These are phyloP conservation scores for Saksenaea oblongispora DNA, from an alignment of 371 early-diverging fungal species.

Conservation along the genomic window DNA sequence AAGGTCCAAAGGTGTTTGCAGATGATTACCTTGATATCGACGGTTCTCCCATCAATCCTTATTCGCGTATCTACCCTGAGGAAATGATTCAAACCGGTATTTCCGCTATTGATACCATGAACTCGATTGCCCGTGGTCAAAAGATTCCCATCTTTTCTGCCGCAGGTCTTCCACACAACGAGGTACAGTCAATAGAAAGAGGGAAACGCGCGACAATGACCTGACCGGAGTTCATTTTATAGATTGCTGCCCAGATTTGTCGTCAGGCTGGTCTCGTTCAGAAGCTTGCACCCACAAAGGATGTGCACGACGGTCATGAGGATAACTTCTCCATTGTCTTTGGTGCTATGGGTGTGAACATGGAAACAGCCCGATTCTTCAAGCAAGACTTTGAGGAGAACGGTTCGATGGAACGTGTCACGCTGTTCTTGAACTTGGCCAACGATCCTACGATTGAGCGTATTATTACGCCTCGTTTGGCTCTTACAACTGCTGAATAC, in stretches of 20 bases:
- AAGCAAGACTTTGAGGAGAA: conserved; percentile 99
- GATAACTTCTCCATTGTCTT: conserved; percentile 99
- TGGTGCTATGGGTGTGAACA: conserved; percentile 99
- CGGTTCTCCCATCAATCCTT: conserved; percentile 99
- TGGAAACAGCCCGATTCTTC: conserved; percentile 99
- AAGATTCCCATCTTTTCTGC: conserved; percentile 99
- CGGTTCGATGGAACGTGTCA: conserved; percentile 99
- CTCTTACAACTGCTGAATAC: conserved; percentile 99
- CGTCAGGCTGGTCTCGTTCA: conserved; percentile 99
- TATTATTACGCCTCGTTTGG: conserved; percentile 99
- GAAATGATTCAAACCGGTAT: conserved; percentile 99
- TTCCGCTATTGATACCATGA: conserved; percentile 99
- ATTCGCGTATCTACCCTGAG: conserved; percentile 99
- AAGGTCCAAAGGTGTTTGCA: conserved; percentile 99
- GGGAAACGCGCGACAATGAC: too few species aligned
- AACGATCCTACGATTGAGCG: conserved; percentile 99
- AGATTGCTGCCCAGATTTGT: conserved; percentile 99
- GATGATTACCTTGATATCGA: conserved; percentile 99
- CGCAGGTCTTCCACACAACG: conserved; percentile 99
- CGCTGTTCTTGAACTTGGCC: conserved; percentile 99
- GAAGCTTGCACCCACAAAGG: conserved; percentile 83
- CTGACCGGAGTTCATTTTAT: conserved; percentile 4
- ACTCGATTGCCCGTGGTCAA: conserved; percentile 99
- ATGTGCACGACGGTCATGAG: conserved; percentile 96
- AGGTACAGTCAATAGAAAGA: too few species aligned